A percentile compares a stretch with the other conserved stretches of the same genome.
These are phyloP conservation scores for Yamadazyma sp. DNA, from an alignment of 805 yeast genomes.

Conservation along the genomic window DNA sequence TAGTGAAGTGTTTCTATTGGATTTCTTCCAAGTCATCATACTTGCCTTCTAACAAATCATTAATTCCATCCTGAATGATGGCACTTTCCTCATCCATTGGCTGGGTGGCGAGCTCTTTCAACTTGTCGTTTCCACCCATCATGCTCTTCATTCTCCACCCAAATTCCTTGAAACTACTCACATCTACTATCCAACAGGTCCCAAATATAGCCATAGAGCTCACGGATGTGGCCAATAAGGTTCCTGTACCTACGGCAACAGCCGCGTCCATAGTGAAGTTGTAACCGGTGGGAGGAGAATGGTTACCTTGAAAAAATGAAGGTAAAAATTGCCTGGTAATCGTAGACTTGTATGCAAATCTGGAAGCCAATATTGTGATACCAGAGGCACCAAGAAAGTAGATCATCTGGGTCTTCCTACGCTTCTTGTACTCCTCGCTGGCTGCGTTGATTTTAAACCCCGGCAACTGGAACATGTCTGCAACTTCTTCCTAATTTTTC, in stretches of 20 bases:
- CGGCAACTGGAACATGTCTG: slow-evolving; percentile 1
- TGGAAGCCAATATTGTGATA: slow-evolving; percentile 66
- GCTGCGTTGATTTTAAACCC: slow-evolving; percentile 35
- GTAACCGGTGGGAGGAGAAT: slow-evolving; percentile 74
- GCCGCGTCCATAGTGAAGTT: slow-evolving; percentile 81
- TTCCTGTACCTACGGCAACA: slow-evolving; percentile 79
- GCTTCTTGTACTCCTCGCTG: slow-evolving; percentile 51
- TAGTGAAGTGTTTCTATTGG: no score
- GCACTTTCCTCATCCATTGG: slow-evolving; percentile 58
- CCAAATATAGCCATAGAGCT: slow-evolving; percentile 74
- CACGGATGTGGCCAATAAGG: slow-evolving; percentile 69
- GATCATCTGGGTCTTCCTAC: slow-evolving; percentile 72
- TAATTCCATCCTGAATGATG: slow-evolving; percentile 55
- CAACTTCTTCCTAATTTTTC: slow-evolving; percentile 22
- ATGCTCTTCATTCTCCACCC: slow-evolving; percentile 61
- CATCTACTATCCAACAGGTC: slow-evolving; percentile 76
- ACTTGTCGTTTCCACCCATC: slow-evolving; percentile 69
- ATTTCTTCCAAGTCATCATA: slow-evolving; percentile 21
- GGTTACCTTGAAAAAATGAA: slow-evolving; percentile 77
- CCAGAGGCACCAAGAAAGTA: slow-evolving; percentile 72
- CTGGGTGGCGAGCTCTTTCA: slow-evolving; percentile 41
- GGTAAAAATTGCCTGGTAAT: slow-evolving; percentile 73
- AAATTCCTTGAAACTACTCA: slow-evolving; percentile 67
- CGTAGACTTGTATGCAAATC: slow-evolving; percentile 75
- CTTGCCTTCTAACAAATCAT: slow-evolving; percentile 49